phyloP scores from a whole-genome alignment of 2,329 filamentous ascomycete species.

The Juglanconis oblonga region DNA sequence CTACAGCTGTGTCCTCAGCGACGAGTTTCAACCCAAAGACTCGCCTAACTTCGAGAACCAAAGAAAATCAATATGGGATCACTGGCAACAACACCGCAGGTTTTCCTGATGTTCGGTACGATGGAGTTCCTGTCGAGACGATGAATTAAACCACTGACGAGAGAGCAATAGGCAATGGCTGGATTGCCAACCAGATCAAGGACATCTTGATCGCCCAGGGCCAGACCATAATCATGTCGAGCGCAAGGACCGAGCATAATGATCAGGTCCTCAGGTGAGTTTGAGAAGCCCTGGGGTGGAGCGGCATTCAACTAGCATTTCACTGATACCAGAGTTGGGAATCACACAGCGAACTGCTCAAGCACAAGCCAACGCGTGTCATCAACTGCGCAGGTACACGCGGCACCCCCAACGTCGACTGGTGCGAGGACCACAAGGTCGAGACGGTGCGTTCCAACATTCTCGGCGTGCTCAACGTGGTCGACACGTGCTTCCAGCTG shows the following conservation, averaged over 20 bases:
- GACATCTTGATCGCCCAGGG: background rate
- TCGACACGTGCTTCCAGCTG: constrained; percentile 15
- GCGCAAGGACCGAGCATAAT: background rate
- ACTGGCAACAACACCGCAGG: background rate
- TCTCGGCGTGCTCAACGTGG: constrained; percentile 13
- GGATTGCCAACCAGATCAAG: background rate
- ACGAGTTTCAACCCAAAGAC: too few species aligned
- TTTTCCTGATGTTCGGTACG: background rate
- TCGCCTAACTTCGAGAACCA: too few species aligned
- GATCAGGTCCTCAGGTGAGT: background rate
- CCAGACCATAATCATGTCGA: background rate
- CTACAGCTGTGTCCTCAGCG: too few species aligned
- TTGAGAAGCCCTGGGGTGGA: too few species aligned
- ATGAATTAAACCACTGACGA: background rate
- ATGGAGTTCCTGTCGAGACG: background rate
- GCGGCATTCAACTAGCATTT: too few species aligned
- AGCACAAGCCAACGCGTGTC: constrained; percentile 1
- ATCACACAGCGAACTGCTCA: background rate
- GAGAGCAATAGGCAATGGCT: background rate
- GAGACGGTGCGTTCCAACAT: constrained; percentile 17
- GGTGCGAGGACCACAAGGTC: constrained; percentile 19
- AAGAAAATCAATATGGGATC: too few species aligned
- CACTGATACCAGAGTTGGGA: background rate
- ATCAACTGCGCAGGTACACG: constrained; percentile 18
- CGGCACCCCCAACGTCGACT: constrained; percentile 15